Evolutionary conservation across 306 rosid species (phyloP).

Genomic region (Lathyrus tuberosus): DNA sequence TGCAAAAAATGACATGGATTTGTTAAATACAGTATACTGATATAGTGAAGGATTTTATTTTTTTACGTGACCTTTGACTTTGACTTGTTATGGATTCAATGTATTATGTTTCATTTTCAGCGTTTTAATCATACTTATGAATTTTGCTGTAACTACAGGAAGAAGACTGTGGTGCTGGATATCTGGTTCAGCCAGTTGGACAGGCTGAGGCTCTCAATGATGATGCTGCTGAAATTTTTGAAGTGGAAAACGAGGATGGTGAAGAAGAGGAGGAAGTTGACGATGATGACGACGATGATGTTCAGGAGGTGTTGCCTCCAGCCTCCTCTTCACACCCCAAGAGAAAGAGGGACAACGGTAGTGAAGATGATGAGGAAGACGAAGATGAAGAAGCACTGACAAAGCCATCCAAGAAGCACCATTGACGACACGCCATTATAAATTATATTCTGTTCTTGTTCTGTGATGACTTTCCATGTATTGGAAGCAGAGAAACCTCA

Average conservation of each 20-base stretch:
- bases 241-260: constrained; percentile 53
- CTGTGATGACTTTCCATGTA: constrained; percentile 49
- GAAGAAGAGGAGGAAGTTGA: constrained; percentile 65
- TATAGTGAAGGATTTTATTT: neutral
- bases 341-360: constrained; percentile 69
- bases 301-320: constrained; percentile 67
- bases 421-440: constrained; percentile 40
- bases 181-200: constrained; percentile 81
- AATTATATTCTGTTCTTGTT: constrained; percentile 44
- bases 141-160: constrained; percentile 58
- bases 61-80: neutral
- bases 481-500: constrained; percentile 65
- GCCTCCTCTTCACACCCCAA: constrained; percentile 62
- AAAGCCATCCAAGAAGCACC: constrained; percentile 76
- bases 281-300: constrained; percentile 46
- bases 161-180: constrained; percentile 78
- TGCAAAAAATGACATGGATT: neutral
- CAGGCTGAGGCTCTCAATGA: constrained; percentile 61
- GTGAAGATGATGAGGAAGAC: constrained; percentile 42
- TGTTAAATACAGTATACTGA: neutral
- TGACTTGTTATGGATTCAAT: neutral
- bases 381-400: constrained; percentile 52
- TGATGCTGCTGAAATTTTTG: constrained; percentile 53
- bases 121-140: neutral
- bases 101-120: neutral